Base-by-base conservation (phyloP, 1,284 basidiomycete genomes). In the Meira nashicola region DNA sequence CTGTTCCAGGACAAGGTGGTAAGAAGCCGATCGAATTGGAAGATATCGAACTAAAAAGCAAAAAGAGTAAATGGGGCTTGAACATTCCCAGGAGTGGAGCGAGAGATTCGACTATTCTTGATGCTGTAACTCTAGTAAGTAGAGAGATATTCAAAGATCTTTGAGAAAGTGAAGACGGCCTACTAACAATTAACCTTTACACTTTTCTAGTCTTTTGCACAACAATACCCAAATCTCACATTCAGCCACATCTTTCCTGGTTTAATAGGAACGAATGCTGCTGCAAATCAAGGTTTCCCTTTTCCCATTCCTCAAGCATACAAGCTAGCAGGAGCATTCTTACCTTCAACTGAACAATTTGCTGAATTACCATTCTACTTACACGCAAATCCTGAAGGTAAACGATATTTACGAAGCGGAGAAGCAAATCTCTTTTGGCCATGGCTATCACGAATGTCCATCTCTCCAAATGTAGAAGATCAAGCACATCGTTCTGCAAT, bases 241-340 rank as follows among this genome's bases (percentile, higher is more conserved):
- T 56, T 77, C 47, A 51, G 62, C 0, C 75, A 77, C 55, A 38
- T 67, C 54, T 73, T 73, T 39, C 75, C 75, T 2, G 75, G 75
- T 1, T 46, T 70, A 28, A 62, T 75, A 23, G 59, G 60, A 10
- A 79, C 75, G 12, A 59, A 76, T 14, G 75, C 72, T 1, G 61
- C 71, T 10, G 50, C 64, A n/a, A 76, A 78, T 51, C 15, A 64
- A 12, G 70, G 73, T 39, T 72, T 78, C 60, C 75, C 67, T 14
- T 62, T 58, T 8, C 65, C 76, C 0, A 47, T 80, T 46, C 70
- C 73, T 1, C 54, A 64, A 40, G 52, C 68, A 2, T 59, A 48
- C 23, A 48, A 19, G 11, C 7, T 55, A 17, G 28, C 44, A 23
- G 33, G 25, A 10, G 15, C 15, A 25, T 53, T 69, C 0, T 62